Base-by-base conservation (phyloP, 176 grass and related monocot species). In the Avena sativa region DNA sequence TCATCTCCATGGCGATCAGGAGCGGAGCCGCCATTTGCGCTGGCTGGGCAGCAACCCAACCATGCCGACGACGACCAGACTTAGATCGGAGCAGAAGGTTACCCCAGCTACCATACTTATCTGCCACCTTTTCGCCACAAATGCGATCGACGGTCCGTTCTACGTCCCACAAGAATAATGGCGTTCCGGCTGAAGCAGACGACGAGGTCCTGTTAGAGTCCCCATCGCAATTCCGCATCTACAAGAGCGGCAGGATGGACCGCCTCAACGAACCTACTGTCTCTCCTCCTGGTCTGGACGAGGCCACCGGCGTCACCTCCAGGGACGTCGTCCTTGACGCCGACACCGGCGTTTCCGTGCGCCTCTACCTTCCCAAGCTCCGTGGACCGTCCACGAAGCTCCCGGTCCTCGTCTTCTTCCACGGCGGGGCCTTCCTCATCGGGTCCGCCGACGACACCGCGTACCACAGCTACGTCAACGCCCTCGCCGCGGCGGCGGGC, bases 311-410 rank as follows among this genome's bases (percentile, higher is more conserved):
- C 49, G 89, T 95, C 61, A 9, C 49, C 43, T 93, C 95, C 56
- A 97, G 88, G 87, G 95, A 97, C 60, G 79, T 93, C 69, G 78
- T 88, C 61, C 67, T 94, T 61, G 87, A 94, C 81, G 67, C 57
- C 8, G 57, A 2, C 32, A 87, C 86, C 15, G 32, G 83, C 64
- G 83, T 92, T 26, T 76, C 89, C 26, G 91, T 78, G 28, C 90
- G 95, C 70, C 60, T 97, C 65, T 93, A 86, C 63, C 89, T 91
- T 1, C 92, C 92, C 49, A 55, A 76, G 49, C 74, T 53, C 74
- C 74, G 32, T 34, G 32, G 32, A 76, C 9, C 14, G 30, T 13
- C 48, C n/a, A 20, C 67, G 32, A 94, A 92, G 71, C 90, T 94
- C 10, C 87, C 89, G 0, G 59, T 92, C 21, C 36, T 94, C 59